Base-by-base conservation (phyloP, 192 early-diverging fungal genomes). In the Phlyctochytrium bullatum region DNA sequence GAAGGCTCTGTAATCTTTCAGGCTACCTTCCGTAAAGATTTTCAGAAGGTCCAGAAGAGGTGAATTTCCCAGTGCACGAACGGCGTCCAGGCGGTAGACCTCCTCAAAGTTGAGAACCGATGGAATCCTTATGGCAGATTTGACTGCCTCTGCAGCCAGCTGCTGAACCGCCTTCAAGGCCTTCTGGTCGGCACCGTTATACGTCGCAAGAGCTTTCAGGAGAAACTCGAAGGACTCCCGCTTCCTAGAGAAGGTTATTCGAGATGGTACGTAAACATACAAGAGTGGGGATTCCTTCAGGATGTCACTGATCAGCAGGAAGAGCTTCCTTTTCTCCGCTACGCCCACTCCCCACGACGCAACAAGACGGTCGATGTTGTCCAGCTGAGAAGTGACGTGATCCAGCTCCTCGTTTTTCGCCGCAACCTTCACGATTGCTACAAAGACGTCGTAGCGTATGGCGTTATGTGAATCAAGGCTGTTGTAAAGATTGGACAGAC, bases 401-500 rank as follows among this genome's bases (percentile, higher is more conserved):
- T 89, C 88, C 36, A 92, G 71, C 59, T 90, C 89, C 65, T 87
- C 86, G 35, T 78, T 78, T 56, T 88, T 77, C 33, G 82, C 78
- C 20, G 92, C 93, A 68, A 91, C 82, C 36, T 83, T 82, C 28
- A 95, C 79, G 67, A 97, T 89, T 63, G 86, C 78, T 50, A 78
- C 59, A 71, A 92, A 95, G 63, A 91, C 88, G 25, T 83, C 66
- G 69, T 79, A 87, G 33, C 87, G 88, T 60, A 80, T 80, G 59
- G 80, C 61, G 23, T 73, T 82, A 54, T 71, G 74, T 36, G 71
- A 72, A 36, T 83, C 83, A 32, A 91, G 77, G 61, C 88, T 80
- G 78, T 94, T 95, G 85, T 91, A 98, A 59, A 96, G 80, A 80
- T 92, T 95, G 70, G 82, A 80, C 3, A 90, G 82, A 52, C 88